Conservation (phyloP, 805 yeast species). For the Cyberlindnera samutprakarnensis region DNA sequence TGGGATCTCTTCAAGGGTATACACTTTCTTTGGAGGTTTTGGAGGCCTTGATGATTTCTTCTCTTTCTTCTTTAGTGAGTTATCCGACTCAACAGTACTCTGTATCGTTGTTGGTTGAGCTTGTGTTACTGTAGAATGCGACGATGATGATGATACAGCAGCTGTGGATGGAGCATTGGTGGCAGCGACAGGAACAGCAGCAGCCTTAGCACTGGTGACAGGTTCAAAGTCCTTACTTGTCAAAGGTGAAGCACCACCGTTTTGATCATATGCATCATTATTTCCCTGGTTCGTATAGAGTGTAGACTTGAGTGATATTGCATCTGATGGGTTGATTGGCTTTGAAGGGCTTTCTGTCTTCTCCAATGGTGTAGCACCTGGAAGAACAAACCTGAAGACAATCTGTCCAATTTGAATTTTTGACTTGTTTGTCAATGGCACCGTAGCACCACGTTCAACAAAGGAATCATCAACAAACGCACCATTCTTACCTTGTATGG, state of each 20-base stretch:
- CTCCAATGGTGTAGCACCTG: constrained; percentile 46
- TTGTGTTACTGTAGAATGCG: background rate
- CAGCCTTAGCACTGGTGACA: constrained; percentile 13
- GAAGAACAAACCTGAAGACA: constrained; percentile 80
- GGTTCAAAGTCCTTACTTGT: constrained; percentile 20
- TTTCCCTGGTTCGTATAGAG: constrained; percentile 28
- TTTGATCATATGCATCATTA: constrained; percentile 5
- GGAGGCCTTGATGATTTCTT: constrained; percentile 45
- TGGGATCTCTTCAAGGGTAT: constrained; percentile 80
- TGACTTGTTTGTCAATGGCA: constrained; percentile 74
- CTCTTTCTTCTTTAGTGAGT: constrained; percentile 28
- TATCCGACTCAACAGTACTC: background rate
- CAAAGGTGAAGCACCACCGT: constrained; percentile 11
- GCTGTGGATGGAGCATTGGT: too few relatives aligned
- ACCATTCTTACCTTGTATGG: constrained; percentile 91
- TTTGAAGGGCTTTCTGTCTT: constrained; percentile 24
- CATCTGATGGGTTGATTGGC: constrained; percentile 54
- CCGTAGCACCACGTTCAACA: constrained; percentile 86
- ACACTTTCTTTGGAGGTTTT: constrained; percentile 52
- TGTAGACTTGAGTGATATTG: constrained; percentile 46
- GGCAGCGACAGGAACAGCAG: background rate
- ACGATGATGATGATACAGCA: background rate
- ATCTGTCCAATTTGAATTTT: constrained; percentile 92
- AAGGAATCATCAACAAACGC: constrained; percentile 92
- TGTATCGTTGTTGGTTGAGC: too few relatives aligned